These are phyloP conservation scores for Talaromyces marneffei DNA, from an alignment of 2,329 filamentous ascomycete species.

Conservation along the genomic window DNA sequence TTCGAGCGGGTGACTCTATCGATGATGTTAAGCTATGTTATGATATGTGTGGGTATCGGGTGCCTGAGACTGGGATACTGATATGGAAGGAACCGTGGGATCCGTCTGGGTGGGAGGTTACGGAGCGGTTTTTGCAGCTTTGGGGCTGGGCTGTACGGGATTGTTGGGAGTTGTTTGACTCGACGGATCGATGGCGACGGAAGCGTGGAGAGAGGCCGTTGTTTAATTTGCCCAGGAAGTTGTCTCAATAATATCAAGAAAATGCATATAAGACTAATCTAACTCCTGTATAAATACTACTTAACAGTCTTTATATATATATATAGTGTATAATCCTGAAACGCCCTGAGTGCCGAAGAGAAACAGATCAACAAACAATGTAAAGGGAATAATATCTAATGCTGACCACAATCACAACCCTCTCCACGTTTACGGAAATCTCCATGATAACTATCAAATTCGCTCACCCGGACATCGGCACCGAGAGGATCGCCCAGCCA, in stretches of 20 bases:
- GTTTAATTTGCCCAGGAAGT: not conserved
- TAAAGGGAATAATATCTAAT: not conserved
- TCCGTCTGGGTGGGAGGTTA: conserved; percentile 25
- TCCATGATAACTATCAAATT: conserved; percentile 41
- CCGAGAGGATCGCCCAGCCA: conserved; percentile 41
- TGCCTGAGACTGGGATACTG: conserved; percentile 16
- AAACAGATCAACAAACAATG: not conserved
- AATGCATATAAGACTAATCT: not conserved
- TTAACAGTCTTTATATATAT: not conserved
- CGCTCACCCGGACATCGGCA: conserved; percentile 33
- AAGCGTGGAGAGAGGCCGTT: conserved; percentile 22
- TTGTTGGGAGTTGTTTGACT: conserved; percentile 20
- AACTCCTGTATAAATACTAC: not conserved
- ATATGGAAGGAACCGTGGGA: conserved; percentile 29
- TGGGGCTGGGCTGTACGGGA: conserved; percentile 27
- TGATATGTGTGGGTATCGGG: conserved; percentile 17
- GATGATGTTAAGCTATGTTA: conserved; percentile 18
- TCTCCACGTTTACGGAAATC: conserved; percentile 31
- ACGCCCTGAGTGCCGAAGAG: not conserved
- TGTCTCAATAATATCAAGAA: not conserved
- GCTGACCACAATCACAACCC: conserved; percentile 9
- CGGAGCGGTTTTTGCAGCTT: conserved; percentile 20
- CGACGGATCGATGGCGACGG: conserved; percentile 26
- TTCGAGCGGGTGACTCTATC: conserved; percentile 16
- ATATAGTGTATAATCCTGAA: not conserved